Conservation (phyloP, 1,284 basidiomycete species). For the Fomitopsis betulina region DNA sequence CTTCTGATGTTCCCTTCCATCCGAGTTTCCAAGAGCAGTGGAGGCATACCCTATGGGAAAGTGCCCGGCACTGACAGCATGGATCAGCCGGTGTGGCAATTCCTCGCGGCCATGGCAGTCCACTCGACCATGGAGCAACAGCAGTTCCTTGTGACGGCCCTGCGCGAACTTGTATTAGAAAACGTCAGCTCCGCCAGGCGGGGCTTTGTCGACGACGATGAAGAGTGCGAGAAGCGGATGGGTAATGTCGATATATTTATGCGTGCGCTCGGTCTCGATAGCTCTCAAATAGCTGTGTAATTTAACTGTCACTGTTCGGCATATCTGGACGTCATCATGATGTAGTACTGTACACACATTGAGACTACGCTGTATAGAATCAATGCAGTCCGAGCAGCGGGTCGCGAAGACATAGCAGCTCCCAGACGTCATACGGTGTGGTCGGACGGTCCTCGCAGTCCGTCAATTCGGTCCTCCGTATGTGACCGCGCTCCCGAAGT, state of each 20-base stretch:
- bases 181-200: constrained; percentile 78
- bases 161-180: constrained; percentile 91
- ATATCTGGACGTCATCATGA: constrained; percentile 2
- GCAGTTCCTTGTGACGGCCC: constrained; percentile 77
- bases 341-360: not conserved
- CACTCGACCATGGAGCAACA: constrained; percentile 84
- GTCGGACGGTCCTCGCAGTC: constrained; percentile 13
- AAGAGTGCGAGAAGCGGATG: constrained; percentile 66
- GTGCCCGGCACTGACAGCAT: constrained; percentile 56
- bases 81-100: constrained; percentile 92
- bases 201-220: constrained; percentile 58
- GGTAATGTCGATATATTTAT: constrained; percentile 85
- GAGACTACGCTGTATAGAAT: not conserved
- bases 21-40: constrained; percentile 51
- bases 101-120: constrained; percentile 85
- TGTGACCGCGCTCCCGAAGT: constrained; percentile 35
- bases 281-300: constrained; percentile 70
- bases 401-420: constrained; percentile 29
- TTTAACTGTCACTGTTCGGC: not conserved
- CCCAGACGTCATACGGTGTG: constrained; percentile 26
- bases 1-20: constrained; percentile 87
- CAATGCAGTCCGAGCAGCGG: not conserved
- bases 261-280: constrained; percentile 81
- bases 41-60: constrained; percentile 26
- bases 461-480: constrained; percentile 22